Evolutionary conservation across 2,329 filamentous ascomycete species (phyloP).

Genomic region (Plenodomus lindquistii): DNA sequence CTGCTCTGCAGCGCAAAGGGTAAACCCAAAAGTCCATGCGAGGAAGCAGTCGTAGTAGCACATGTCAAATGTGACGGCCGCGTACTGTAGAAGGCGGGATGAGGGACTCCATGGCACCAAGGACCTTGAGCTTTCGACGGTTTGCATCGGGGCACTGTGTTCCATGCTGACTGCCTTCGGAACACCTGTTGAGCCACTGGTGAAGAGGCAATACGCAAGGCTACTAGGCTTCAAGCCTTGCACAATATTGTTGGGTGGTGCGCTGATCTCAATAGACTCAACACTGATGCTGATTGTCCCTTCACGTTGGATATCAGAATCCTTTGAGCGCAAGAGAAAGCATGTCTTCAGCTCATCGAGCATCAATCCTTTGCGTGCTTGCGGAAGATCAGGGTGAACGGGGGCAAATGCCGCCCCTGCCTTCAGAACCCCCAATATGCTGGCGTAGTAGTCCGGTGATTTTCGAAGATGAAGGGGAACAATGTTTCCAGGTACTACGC

Average conservation of each 20-base stretch:
- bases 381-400: slow-evolving; percentile 41
- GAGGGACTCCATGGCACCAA: slow-evolving; percentile 46
- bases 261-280: slow-evolving; percentile 5
- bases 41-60: slow-evolving; percentile 54
- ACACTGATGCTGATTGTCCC: slow-evolving; percentile 22
- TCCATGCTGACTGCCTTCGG: slow-evolving; percentile 52
- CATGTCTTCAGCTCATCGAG: slow-evolving; percentile 38
- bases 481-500: slow-evolving; percentile 35
- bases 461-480: slow-evolving; percentile 43
- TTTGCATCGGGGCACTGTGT: slow-evolving; percentile 47
- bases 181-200: slow-evolving; percentile 49
- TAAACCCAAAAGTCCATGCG: slow-evolving; percentile 50
- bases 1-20: slow-evolving; percentile 47
- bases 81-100: slow-evolving; percentile 49
- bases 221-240: slow-evolving; percentile 26
- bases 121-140: slow-evolving; percentile 44
- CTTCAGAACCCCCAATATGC: slow-evolving; percentile 47
- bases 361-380: slow-evolving; percentile 42
- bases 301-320: background rate
- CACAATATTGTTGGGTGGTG: slow-evolving; percentile 30
- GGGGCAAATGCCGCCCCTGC: slow-evolving; percentile 45
- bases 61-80: slow-evolving; percentile 51
- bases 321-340: slow-evolving; percentile 25
- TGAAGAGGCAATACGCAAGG: slow-evolving; percentile 51
- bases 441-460: slow-evolving; percentile 41